Evolutionary conservation across 1,139 yeast species (phyloP), one percentile per base, ranked within the genome.

Genomic region (Yarrowia galli): DNA sequence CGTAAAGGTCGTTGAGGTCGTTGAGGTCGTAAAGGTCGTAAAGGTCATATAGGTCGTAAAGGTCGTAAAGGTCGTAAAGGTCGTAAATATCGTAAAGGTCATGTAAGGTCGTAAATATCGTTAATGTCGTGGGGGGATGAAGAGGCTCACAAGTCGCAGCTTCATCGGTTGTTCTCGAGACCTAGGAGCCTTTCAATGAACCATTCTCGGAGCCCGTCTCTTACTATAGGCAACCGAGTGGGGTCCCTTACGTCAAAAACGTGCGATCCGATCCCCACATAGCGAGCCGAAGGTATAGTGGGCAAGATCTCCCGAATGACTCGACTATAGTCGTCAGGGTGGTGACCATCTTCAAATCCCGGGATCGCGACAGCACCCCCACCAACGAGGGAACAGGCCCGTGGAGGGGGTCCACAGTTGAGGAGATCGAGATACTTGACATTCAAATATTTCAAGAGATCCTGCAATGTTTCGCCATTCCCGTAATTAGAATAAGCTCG

Each of bases 311-410:
- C 45, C 12, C 66, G 43, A 6, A 61, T 46, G 25, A 61, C 56
- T 5, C 56, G 46, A 13, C 56, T 46, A 46, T 48, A 61, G 18
- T 61, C 66, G 18, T 61, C 66, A 22, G 66, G 66, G 38, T 61
- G 54, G 38, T 61, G 66, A 8, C 66, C 66, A 12, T 61, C 54
- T 36, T 61, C 66, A 22, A 61, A 61, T 25, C 66, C 66, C 15
- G 66, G 66, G 9, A 46, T 38, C 7, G 66, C 66, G 6, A 61
- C 46, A 3, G 46, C 45, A 9, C 66, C 66, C 6, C 66, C 66
- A 9, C 66, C 66, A 6, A 61, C 56, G 2, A 61, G 38, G 2
- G 66, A 61, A 18, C 56, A 46, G 5, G 66, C 66, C 13, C 66
- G n/a, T 1, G 66, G 66, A 16, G 56, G 54, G 13, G 46, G 56